phyloP scores from a whole-genome alignment of 2,329 filamentous ascomycete genomes.

The Mycosphaerelloides madeirae region DNA sequence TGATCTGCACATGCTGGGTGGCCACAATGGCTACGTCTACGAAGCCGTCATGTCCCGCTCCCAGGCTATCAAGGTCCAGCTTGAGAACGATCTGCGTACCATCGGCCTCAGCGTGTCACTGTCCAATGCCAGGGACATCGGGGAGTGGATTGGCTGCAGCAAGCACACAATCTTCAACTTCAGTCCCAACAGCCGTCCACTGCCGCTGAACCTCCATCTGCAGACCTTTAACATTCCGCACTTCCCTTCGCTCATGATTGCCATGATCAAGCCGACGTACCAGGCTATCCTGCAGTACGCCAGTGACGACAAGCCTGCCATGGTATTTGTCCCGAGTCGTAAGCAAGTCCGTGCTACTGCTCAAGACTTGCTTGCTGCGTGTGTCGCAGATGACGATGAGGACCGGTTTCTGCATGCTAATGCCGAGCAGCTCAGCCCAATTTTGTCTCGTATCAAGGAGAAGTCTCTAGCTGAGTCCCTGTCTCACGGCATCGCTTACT shows the following conservation, averaged over 20 bases:
- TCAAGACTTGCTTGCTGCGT: conserved; percentile 80
- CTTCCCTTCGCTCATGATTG: conserved; percentile 96
- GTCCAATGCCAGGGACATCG: conserved; percentile 86
- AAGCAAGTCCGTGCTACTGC: conserved; percentile 90
- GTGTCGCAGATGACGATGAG: conserved; percentile 82
- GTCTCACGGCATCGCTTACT: conserved; percentile 92
- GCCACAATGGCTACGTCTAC: conserved; percentile 80
- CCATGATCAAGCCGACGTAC: conserved; percentile 95
- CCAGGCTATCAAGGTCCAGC: conserved; percentile 89
- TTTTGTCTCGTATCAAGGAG: conserved; percentile 80
- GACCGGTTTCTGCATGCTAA: conserved; percentile 89
- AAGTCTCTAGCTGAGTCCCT: conserved; percentile 81
- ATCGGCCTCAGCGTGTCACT: conserved; percentile 87
- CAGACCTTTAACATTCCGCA: conserved; percentile 95
- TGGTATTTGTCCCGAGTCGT: conserved; percentile 86
- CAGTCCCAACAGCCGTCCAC: conserved; percentile 81
- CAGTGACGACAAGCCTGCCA: conserved; percentile 78
- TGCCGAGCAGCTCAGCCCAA: conserved; percentile 71
- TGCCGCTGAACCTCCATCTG: conserved; percentile 88
- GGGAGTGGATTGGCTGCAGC: conserved; percentile 95
- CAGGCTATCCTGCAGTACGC: conserved; percentile 83
- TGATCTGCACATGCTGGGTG: conserved; percentile 88
- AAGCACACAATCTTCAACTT: conserved; percentile 99
- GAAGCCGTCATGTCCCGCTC: conserved; percentile 97
- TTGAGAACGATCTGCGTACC: conserved; percentile 78